Evolutionary conservation across 768 basidiomycete genomes (phyloP).

Genomic region (Auriscalpium vulgare): DNA sequence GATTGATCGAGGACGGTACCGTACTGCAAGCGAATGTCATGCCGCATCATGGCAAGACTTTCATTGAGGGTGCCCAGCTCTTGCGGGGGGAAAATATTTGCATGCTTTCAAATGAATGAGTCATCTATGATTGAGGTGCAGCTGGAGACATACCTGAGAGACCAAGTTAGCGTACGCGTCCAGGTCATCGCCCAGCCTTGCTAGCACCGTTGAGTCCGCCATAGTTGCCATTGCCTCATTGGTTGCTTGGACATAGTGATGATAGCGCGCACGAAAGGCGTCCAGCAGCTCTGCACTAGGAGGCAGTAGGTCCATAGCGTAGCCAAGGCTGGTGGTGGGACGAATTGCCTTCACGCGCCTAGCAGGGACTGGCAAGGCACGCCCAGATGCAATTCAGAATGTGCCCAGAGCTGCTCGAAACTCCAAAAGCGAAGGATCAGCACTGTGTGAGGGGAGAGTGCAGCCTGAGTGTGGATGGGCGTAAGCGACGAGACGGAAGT

Average conservation of each 20-base stretch:
- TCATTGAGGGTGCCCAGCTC: background rate
- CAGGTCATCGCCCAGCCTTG: constrained; percentile 15
- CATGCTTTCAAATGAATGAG: background rate
- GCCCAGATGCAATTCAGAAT: too few species aligned
- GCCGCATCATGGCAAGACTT: background rate
- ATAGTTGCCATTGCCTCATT: background rate
- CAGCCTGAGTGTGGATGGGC: too few species aligned
- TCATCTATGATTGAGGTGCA: background rate
- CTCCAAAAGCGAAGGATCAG: too few species aligned
- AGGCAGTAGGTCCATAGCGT: too few species aligned
- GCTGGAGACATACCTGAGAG: constrained; percentile 3
- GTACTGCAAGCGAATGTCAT: constrained; percentile 1
- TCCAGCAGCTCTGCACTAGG: background rate
- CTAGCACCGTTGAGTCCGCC: constrained; percentile 10
- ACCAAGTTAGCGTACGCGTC: constrained; percentile 7
- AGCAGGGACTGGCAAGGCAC: too few species aligned
- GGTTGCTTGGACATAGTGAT: constrained; percentile 1
- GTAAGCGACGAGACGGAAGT: too few species aligned
- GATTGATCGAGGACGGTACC: background rate
- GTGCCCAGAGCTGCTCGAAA: too few species aligned
- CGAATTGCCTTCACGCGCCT: too few species aligned
- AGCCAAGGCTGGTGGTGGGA: too few species aligned
- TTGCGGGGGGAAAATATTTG: background rate
- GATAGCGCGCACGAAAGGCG: constrained; percentile 10
- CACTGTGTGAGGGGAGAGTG: too few species aligned